These are phyloP conservation scores for Penicillium expansum DNA, from an alignment of 2,329 filamentous ascomycete species.

Conservation along the genomic window DNA sequence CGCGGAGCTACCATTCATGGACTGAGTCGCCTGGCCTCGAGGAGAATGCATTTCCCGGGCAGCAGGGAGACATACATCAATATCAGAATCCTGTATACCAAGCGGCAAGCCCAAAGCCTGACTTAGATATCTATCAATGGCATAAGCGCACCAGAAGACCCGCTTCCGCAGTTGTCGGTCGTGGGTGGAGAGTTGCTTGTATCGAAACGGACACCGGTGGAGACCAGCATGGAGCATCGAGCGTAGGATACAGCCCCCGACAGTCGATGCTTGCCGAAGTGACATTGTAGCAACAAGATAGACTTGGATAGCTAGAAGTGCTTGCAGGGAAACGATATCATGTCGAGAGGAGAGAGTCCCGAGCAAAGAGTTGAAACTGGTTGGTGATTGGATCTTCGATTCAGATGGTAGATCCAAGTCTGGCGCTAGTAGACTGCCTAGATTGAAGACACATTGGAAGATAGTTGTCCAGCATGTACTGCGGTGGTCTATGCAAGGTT, in stretches of 20 bases:
- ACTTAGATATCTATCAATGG: slow-evolving; percentile 43
- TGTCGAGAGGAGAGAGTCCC: slow-evolving; percentile 41
- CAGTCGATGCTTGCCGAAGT: slow-evolving; percentile 49
- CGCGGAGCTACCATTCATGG: background rate
- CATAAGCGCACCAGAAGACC: slow-evolving; percentile 45
- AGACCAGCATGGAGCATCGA: slow-evolving; percentile 52
- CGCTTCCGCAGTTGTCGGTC: slow-evolving; percentile 42
- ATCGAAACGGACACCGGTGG: slow-evolving; percentile 53
- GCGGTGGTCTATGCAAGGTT: slow-evolving; percentile 17
- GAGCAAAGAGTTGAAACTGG: slow-evolving; percentile 40
- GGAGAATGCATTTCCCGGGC: slow-evolving; percentile 41
- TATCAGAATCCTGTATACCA: slow-evolving; percentile 43
- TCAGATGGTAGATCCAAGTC: slow-evolving; percentile 33
- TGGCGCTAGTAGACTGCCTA: slow-evolving; percentile 40
- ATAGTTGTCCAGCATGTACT: slow-evolving; percentile 37
- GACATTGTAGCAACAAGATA: slow-evolving; percentile 51
- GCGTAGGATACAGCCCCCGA: slow-evolving; percentile 49
- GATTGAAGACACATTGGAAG: slow-evolving; percentile 53
- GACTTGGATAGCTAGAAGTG: slow-evolving; percentile 49
- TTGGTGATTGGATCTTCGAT: slow-evolving; percentile 40
- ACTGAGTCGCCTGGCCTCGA: slow-evolving; percentile 1
- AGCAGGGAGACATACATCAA: slow-evolving; percentile 49
- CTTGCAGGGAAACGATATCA: slow-evolving; percentile 49
- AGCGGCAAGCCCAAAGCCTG: slow-evolving; percentile 42
- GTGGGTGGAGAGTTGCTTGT: slow-evolving; percentile 45